Conservation (phyloP, 2,329 filamentous ascomycete genomes). For the Pseudovirgaria hyperparasitica region DNA sequence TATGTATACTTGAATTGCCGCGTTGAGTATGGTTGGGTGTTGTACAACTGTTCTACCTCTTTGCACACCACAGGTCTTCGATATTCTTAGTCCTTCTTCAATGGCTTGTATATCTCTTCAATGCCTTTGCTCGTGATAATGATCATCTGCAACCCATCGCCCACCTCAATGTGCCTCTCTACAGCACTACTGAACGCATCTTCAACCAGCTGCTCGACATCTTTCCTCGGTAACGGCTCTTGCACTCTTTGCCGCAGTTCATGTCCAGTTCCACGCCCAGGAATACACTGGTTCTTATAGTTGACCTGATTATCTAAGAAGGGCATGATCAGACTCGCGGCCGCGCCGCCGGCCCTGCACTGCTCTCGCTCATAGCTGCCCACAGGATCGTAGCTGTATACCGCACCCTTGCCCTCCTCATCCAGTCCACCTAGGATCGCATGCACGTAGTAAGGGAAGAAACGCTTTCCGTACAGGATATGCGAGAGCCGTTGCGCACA, state of each 20-base stretch:
- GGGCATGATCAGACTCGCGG: slow-evolving; percentile 91
- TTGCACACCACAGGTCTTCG: too few species aligned
- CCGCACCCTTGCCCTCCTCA: slow-evolving; percentile 82
- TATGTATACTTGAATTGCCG: too few species aligned
- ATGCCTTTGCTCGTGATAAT: slow-evolving; percentile 81
- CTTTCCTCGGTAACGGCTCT: slow-evolving; percentile 55
- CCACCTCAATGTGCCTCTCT: slow-evolving; percentile 97
- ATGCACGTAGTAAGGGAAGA: slow-evolving; percentile 97
- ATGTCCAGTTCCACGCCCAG: slow-evolving; percentile 73
- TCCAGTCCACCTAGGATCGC: slow-evolving; percentile 90
- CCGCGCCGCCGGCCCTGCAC: slow-evolving; percentile 85
- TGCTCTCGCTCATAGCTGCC: slow-evolving; percentile 96
- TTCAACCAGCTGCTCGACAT: slow-evolving; percentile 79
- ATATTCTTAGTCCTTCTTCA: slow-evolving; percentile 55
- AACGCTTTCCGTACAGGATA: slow-evolving; percentile 92
- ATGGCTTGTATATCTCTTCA: slow-evolving; percentile 65
- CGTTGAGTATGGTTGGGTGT: too few species aligned
- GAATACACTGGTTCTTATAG: slow-evolving; percentile 96
- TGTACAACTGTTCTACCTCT: too few species aligned
- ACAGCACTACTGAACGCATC: slow-evolving; percentile 97
- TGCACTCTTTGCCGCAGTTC: slow-evolving; percentile 58
- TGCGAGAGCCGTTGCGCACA: slow-evolving; percentile 92
- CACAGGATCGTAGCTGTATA: slow-evolving; percentile 97
- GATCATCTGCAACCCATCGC: slow-evolving; percentile 91
- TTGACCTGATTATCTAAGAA: slow-evolving; percentile 99